Evolutionary conservation across 352 stramenopile genomes (phyloP).

Genomic region (Vaucheria bursata): DNA sequence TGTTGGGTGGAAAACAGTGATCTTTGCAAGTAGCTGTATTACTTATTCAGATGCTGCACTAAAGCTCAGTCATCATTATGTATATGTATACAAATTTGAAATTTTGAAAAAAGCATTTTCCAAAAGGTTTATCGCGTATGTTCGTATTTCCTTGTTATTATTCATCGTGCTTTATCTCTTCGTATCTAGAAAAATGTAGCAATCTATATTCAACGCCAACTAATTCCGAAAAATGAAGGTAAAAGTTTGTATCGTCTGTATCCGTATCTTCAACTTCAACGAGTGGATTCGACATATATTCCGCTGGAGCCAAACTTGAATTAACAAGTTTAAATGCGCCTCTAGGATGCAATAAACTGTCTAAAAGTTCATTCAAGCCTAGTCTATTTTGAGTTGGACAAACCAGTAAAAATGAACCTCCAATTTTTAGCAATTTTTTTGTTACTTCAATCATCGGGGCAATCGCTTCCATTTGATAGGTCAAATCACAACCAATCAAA

Average conservation of each 20-base stretch:
- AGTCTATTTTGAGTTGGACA: slow-evolving; percentile 16
- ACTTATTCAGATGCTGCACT: no score
- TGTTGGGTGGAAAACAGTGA: no score
- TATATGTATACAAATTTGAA: no score
- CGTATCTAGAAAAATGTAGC: slow-evolving; percentile 37
- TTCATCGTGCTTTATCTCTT: no score
- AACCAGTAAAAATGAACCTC: slow-evolving; percentile 38
- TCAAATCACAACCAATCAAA: slow-evolving; percentile 23
- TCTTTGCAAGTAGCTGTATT: no score
- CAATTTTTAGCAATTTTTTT: slow-evolving; percentile 24
- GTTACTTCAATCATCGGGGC: slow-evolving; percentile 24
- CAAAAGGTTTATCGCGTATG: no score
- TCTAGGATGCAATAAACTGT: neutral
- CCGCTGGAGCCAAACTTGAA: slow-evolving; percentile 15
- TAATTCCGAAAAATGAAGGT: slow-evolving; percentile 37
- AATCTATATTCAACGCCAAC: slow-evolving; percentile 14
- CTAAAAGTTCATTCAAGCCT: slow-evolving; percentile 24
- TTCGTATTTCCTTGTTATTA: no score
- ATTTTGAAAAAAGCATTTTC: no score
- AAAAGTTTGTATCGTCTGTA: slow-evolving; percentile 26
- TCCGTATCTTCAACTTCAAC: slow-evolving; percentile 14
- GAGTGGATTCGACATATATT: slow-evolving; percentile 29
- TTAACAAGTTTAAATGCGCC: slow-evolving; percentile 30
- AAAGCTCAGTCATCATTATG: no score
- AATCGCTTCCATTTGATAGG: slow-evolving; percentile 18